Evolutionary conservation across 2,329 filamentous ascomycete species (phyloP), one percentile per base, ranked within the genome.

Genomic region (Pseudocercospora crystallina): DNA sequence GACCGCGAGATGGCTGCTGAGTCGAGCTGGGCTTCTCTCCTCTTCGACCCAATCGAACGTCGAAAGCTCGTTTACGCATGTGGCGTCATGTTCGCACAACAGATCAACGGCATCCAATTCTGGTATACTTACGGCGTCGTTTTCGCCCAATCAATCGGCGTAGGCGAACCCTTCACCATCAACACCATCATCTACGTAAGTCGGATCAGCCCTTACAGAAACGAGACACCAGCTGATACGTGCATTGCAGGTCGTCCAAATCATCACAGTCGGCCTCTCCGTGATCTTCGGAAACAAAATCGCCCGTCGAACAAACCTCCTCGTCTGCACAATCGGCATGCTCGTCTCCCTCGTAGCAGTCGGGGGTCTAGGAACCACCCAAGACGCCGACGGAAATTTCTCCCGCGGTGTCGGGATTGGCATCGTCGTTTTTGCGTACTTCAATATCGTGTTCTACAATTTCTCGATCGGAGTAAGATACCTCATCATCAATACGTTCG

Each of bases 51-150:
- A 0, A 64, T 76, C 31, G 75, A 77, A 60, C 66, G 74, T 12
- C 69, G 73, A 29, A 79, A 78, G 60, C 62, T 77, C 10, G 62
- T 78, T 15, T 77, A 71, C 59, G 68, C 69, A 12, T 69, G 68
- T 7, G 75, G 75, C 9, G 74, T 72, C 15, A 63, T 77, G 51
- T 65, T 74, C 34, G 71, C 73, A 2, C 75, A 78, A 57, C 75
- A 78, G 63, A 74, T 78, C 63, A 74, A 74, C 64, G 74, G 75
- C 14, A 77, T 77, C 45, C 71, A 74, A 41, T 77, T 59, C 48
- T 61, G 51, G 50, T 61, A 61, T 42, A 55, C 53, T 8, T 61
- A 59, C 34, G 58, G 58, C 13, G 56, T 59, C 2, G 54, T 61
- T 40, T 61, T 60, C 39, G 51, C 54, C 5, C 52, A 60, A 34